Percentiles rank a stretch among this genome's conserved stretches.
These are phyloP conservation scores for Fomitiporia mediterranea DNA, from an alignment of 1,284 basidiomycete genomes.

Conservation along the genomic window DNA sequence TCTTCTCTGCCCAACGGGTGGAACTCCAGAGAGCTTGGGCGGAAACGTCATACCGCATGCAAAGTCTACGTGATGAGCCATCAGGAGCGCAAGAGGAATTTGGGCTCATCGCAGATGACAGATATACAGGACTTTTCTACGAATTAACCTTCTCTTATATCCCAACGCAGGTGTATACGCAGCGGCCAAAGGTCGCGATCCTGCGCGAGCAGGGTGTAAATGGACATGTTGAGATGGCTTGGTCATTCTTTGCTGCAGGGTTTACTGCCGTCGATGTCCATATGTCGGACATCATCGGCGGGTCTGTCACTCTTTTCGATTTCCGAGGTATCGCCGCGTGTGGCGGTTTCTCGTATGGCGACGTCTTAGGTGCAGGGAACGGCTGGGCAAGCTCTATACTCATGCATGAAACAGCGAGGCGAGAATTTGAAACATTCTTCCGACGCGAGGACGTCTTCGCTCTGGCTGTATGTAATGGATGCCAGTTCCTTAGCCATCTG, in stretches of 20 bases:
- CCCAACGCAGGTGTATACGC: constrained; percentile 34
- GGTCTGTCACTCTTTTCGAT: constrained; percentile 52
- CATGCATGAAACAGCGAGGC: constrained; percentile 69
- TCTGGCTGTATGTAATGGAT: constrained; percentile 96
- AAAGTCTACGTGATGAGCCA: constrained; percentile 84
- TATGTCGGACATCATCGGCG: constrained; percentile 93
- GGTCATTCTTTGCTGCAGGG: constrained; percentile 90
- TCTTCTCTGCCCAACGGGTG: constrained; percentile 67
- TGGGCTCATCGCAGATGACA: constrained; percentile 64
- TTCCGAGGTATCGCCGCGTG: constrained; percentile 94
- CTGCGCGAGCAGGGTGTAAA: constrained; percentile 98
- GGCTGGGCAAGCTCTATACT: constrained; percentile 97
- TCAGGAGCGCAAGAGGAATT: constrained; percentile 80
- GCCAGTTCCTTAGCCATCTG: constrained; percentile 92
- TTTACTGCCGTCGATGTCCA: constrained; percentile 96
- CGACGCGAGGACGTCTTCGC: constrained; percentile 77
- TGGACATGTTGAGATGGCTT: constrained; percentile 98
- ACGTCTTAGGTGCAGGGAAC: constrained; percentile 95
- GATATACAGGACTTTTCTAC: constrained; percentile 70
- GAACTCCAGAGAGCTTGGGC: constrained; percentile 86
- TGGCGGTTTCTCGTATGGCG: constrained; percentile 98
- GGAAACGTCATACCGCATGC: constrained; percentile 93
- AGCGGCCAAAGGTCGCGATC: constrained; percentile 87
- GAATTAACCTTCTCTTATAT: constrained; percentile 63
- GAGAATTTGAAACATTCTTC: constrained; percentile 83